Base-by-base conservation (phyloP, 495 filamentous ascomycete species). In the Penicillium macrosclerotiorum region DNA sequence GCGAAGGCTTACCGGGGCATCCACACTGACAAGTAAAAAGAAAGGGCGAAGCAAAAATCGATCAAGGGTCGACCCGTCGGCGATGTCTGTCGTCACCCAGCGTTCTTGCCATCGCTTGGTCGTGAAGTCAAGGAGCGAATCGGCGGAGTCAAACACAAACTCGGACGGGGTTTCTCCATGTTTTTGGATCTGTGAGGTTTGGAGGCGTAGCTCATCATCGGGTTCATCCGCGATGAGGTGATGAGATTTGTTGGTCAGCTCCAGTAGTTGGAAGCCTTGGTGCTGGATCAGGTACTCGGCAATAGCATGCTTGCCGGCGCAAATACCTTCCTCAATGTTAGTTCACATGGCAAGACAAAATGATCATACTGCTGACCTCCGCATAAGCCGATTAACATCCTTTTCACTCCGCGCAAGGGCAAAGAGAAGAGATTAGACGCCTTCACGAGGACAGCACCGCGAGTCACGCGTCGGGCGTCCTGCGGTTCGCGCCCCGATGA, bases 371-470 rank as follows among this genome's bases (percentile, higher is more conserved):
- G 59, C 72, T 67, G 76, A 90, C 90, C 84, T 66, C 93, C 92
- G 64, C 90, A 96, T 45, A 98, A 73, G 32, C 93, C 92, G 48
- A 98, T 89, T 17, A 98, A 80, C 92, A 96, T 97, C 47, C 55
- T 74, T n/a, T n/a, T n/a, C n/a, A n/a, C n/a, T n/a, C n/a, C n/a
- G 20, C 16, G 29, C 12, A n/a, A 5, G 13, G 8, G 22, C 20
- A 39, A 13, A 37, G 19, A 26, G 18, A 31, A 22, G 32, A 37
- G 37, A 39, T 23, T 32, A 50, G 27, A 18, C 14, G 13, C 26
- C 44, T 38, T 14, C 36, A 33, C 34, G 40, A 41, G 37, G 29
- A n/a, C n/a, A n/a, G n/a, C n/a, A n/a, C n/a, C n/a, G 12, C 26
- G 9, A 16, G 36, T 45, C 49, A 52, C 49, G 45, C 49, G 47